Evolutionary conservation across 352 stramenopile genomes (phyloP), one percentile per base, ranked within the genome.

Genomic region (Pythium aristosporum): DNA sequence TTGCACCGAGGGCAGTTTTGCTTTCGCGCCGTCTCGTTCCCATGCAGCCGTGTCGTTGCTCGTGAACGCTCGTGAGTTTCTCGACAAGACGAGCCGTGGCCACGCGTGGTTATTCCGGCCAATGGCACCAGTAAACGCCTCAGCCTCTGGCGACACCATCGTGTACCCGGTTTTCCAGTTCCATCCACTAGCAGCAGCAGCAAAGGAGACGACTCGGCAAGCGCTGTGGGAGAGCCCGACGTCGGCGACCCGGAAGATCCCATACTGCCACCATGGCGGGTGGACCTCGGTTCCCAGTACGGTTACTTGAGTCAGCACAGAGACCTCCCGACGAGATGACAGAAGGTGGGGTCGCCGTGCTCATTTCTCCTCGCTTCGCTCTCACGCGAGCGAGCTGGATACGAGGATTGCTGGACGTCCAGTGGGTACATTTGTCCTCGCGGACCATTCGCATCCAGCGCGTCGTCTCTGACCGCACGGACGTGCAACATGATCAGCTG

Each of bases 321-420:
- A 2, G 51, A 61, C 25, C 52, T 71, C 8, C 25, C 46, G 12
- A 11, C 58, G 21, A 37, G 10, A n/a, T 23, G 28, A 2, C 1
- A 2, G 48, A 67, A 15, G 65, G 65, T 13, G 65, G 59, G 2
- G 20, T 72, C 32, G 65, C 54, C 12, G 59, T 68, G 16, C 41
- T 68, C 25, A 65, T 72, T 10, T 47, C 65, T 6, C 49, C 55
- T 5, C 59, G 25, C 44, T 68, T 68, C 20, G 18, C 68, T 1
- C 42, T 72, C 10, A 72, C 60, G 5, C 52, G 52, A 23, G 37
- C 41, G 3, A 60, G 42, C 30, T 72, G 59, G 65, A 42, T 68
- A 10, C 47, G 48, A 20, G 43, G 43, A 3, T 32, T 62, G 2
- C 2, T 23, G 2, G 9, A 41, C 0, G 28, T 65, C 37, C 6